Evolutionary conservation across 2,329 filamentous ascomycete species (phyloP), one percentile per base, ranked within the genome.

Genomic region (Exophiala xenobiotica): DNA sequence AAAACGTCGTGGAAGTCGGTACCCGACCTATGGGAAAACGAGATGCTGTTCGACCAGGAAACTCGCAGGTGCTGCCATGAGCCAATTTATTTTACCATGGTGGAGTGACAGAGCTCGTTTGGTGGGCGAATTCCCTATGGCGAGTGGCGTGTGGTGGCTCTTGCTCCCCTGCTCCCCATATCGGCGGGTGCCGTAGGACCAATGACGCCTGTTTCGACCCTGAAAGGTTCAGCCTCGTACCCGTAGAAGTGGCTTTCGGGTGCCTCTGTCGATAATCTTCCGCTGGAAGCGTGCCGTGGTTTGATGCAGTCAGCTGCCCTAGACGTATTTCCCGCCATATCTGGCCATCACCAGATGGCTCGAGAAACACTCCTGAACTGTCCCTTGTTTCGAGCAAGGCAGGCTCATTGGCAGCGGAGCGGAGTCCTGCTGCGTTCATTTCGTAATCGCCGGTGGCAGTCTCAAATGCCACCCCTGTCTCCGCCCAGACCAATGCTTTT

Each of bases 341-440:
- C 41, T 35, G 46, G 26, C 9, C 26, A 18, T 49, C 46, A 43
- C 39, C 38, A 35, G 46, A 49, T 37, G 46, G 23, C 45, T 40
- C 35, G 20, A 31, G 33, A 48, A 35, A 7, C 16, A 41, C 22
- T 24, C 16, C 20, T 40, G 39, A 16, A 14, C 27, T 35, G 23
- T 51, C 42, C 45, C 42, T 43, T 46, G 49, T 31, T 16, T 22
- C 24, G 42, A 23, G 24, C 39, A 14, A 41, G 31, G 23, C 14
- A 39, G 38, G 11, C 11, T 22, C 31, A 27, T 19, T 24, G 42
- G 14, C 27, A 54, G 52, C 47, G 52, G 48, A 52, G 48, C 53
- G 53, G 53, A 52, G 45, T 24, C 44, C 14, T 14, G 8, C 38
- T 40, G 19, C 18, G n/a, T 11, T 3, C 8, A 40, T 40, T 29